These are phyloP conservation scores for Candida nanaspora DNA, from an alignment of 805 yeast genomes.

Conservation along the genomic window DNA sequence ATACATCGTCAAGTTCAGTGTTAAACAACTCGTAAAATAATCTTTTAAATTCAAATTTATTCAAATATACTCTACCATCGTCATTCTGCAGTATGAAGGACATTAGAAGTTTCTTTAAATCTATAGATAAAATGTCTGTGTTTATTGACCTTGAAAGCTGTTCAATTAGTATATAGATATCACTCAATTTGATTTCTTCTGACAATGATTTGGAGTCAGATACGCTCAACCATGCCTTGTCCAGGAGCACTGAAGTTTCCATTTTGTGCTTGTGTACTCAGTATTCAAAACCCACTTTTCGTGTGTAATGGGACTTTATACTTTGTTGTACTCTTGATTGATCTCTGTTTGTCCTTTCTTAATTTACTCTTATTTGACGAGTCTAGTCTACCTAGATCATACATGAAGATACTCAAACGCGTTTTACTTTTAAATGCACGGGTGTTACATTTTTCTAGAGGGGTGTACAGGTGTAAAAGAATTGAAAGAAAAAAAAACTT, in stretches of 20 bases:
- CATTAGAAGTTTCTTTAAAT: not conserved
- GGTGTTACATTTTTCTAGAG: too few relatives aligned
- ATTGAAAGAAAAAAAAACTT: too few relatives aligned
- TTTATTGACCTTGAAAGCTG: not conserved
- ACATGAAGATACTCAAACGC: too few relatives aligned
- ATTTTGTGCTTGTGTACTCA: not conserved
- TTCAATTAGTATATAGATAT: not conserved
- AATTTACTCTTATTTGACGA: too few relatives aligned
- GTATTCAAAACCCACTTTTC: too few relatives aligned
- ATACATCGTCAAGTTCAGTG: not conserved
- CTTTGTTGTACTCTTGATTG: too few relatives aligned
- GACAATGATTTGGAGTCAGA: not conserved
- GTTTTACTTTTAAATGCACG: too few relatives aligned
- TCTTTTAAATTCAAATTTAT: not conserved
- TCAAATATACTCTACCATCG: not conserved
- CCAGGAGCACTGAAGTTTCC: not conserved
- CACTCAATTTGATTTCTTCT: not conserved
- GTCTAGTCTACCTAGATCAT: too few relatives aligned
- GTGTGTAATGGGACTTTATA: too few relatives aligned
- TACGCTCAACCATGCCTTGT: not conserved
- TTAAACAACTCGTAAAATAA: not conserved
- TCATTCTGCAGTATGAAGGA: not conserved
- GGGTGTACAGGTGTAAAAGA: too few relatives aligned
- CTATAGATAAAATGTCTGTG: not conserved
- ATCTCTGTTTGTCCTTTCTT: too few relatives aligned